phyloP scores from a whole-genome alignment of 345 rosid species.

The Psidium friedrichsthalianum region DNA sequence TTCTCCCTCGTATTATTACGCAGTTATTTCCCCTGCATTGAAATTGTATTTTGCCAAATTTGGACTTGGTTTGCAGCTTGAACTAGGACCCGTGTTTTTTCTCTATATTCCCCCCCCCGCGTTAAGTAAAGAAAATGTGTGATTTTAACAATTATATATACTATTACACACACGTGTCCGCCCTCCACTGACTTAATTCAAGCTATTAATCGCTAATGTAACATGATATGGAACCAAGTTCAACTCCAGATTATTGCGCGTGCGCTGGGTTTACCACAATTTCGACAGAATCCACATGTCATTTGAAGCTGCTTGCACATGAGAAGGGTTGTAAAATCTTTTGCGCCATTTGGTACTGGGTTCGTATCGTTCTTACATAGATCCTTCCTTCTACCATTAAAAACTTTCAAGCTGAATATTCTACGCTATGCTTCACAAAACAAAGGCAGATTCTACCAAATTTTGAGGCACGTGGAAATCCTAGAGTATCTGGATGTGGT shows the following conservation, averaged over 20 bases:
- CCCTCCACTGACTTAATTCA: neutral
- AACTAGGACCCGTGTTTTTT: too few species aligned
- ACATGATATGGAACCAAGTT: neutral
- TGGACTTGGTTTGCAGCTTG: too few species aligned
- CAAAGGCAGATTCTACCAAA: neutral
- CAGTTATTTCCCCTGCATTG: too few species aligned
- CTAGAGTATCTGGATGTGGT: neutral
- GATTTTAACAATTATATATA: too few species aligned
- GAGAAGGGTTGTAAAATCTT: neutral
- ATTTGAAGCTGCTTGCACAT: fast-evolving
- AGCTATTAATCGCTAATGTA: neutral
- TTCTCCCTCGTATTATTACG: too few species aligned
- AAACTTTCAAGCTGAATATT: neutral
- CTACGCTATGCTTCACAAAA: neutral
- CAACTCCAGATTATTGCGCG: neutral
- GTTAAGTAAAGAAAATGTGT: too few species aligned
- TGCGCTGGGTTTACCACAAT: neutral
- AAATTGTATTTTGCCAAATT: too few species aligned
- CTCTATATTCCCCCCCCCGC: too few species aligned
- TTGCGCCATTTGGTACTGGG: too few species aligned
- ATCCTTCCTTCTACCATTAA: neutral
- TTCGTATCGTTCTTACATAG: too few species aligned
- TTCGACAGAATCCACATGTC: neutral
- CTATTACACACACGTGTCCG: neutral
- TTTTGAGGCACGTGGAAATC: neutral